A percentile compares a stretch with the other conserved stretches of the same genome.
Evolutionary conservation across 768 basidiomycete species (phyloP).

Genomic region (Mycena latifolia): DNA sequence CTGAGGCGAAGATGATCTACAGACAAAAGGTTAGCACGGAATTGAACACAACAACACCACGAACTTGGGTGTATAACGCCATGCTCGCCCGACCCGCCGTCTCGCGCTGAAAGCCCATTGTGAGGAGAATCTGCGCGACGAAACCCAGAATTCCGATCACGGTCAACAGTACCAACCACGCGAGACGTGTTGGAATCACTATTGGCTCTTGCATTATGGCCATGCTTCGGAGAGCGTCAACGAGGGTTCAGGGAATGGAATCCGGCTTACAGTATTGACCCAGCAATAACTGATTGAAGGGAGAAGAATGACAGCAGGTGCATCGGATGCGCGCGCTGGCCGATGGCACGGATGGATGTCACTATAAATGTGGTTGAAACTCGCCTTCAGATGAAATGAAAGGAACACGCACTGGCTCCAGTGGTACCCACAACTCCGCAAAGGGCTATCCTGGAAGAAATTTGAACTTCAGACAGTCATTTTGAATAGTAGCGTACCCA

Average conservation of each 20-base stretch:
- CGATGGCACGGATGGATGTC: conserved; percentile 70
- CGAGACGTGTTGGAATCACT: conserved; percentile 58
- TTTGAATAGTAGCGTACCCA: conserved; percentile 49
- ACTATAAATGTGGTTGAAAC: conserved; percentile 39
- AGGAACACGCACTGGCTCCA: conserved; percentile 69
- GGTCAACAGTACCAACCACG: conserved; percentile 60
- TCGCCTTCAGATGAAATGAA: not conserved
- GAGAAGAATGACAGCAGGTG: conserved; percentile 81
- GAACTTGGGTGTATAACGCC: conserved; percentile 66
- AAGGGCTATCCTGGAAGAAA: conserved; percentile 64
- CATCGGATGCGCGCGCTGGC: conserved; percentile 79
- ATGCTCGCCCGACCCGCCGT: conserved; percentile 72
- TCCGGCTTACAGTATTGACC: conserved; percentile 48
- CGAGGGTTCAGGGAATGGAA: not conserved
- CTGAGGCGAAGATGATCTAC: conserved; percentile 75
- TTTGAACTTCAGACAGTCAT: conserved; percentile 1
- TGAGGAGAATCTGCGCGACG: conserved; percentile 65
- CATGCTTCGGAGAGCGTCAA: conserved; percentile 52
- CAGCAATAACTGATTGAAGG: conserved; percentile 60
- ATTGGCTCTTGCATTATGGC: conserved; percentile 51
- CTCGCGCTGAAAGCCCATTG: conserved; percentile 73
- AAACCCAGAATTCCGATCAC: conserved; percentile 69
- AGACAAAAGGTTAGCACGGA: not conserved
- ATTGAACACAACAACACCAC: conserved; percentile 10
- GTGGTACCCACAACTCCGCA: conserved; percentile 75